Percentiles rank a stretch among this genome's conserved stretches.
phyloP scores from a whole-genome alignment of 768 basidiomycete species.

The Leccinum subgranulosum region DNA sequence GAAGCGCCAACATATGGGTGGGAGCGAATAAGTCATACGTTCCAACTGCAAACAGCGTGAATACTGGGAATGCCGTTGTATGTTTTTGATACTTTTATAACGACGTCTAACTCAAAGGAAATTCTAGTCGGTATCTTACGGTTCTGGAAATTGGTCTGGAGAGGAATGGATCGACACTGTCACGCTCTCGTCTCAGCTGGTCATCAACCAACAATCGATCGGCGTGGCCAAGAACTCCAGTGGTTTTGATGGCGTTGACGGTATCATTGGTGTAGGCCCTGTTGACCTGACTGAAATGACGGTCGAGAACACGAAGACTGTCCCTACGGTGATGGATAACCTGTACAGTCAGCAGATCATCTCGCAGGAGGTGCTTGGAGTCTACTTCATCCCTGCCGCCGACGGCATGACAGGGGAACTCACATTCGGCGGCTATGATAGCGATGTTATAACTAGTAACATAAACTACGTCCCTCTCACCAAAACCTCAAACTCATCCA shows the following conservation, averaged over 20 bases:
- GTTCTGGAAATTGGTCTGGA: constrained; percentile 7
- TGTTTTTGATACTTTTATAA: not conserved
- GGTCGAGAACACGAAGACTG: constrained; percentile 1
- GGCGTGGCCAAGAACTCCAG: constrained; percentile 26
- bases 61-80: constrained; percentile 24
- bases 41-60: constrained; percentile 2
- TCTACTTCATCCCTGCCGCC: constrained; percentile 28
- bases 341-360: constrained; percentile 29
- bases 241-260: constrained; percentile 34
- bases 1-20: constrained; percentile 31
- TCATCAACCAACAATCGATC: constrained; percentile 30
- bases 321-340: constrained; percentile 37
- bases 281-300: constrained; percentile 29
- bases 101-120: not conserved
- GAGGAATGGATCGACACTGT: constrained; percentile 13
- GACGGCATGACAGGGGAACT: constrained; percentile 19
- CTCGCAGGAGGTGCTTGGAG: constrained; percentile 24
- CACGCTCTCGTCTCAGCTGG: not conserved
- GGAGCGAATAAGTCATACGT: constrained; percentile 17
- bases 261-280: constrained; percentile 39
- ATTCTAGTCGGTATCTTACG: constrained; percentile 3
- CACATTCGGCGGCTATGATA: constrained; percentile 26
- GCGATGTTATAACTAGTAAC: not conserved
- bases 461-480: constrained; percentile 26
- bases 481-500: constrained; percentile 20